Conservation (phyloP, 2,329 filamentous ascomycete species). For the Arthrinium phaeospermum region DNA sequence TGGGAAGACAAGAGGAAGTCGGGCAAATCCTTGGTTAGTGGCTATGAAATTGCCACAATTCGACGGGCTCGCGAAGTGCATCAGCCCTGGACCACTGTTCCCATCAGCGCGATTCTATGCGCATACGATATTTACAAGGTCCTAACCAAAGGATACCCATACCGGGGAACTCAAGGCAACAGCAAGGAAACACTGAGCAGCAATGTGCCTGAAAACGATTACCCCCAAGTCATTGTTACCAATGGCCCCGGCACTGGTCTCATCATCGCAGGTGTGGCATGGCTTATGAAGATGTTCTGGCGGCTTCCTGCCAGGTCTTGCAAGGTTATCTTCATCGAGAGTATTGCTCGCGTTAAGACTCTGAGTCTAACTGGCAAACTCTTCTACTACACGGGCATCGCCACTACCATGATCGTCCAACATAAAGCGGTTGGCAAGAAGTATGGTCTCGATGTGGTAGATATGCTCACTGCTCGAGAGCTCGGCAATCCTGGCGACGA, state of each 20-base stretch:
- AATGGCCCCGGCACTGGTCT: slow-evolving; percentile 92
- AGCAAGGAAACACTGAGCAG: slow-evolving; percentile 25
- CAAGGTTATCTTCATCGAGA: slow-evolving; percentile 86
- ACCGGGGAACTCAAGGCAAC: slow-evolving; percentile 22
- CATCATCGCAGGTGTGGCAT: slow-evolving; percentile 65
- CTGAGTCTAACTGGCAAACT: slow-evolving; percentile 86
- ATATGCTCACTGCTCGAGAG: not conserved
- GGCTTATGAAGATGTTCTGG: slow-evolving; percentile 52
- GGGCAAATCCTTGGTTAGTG: slow-evolving; percentile 29
- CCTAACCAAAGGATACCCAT: slow-evolving; percentile 45
- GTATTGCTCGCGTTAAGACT: slow-evolving; percentile 83
- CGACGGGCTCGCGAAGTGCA: slow-evolving; percentile 82
- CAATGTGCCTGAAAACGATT: slow-evolving; percentile 37
- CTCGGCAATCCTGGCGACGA: not conserved
- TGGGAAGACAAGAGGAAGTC: slow-evolving; percentile 38
- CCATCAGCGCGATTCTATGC: slow-evolving; percentile 69
- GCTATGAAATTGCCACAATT: slow-evolving; percentile 70
- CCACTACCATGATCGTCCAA: slow-evolving; percentile 83
- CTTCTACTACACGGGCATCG: slow-evolving; percentile 66
- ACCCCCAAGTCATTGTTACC: slow-evolving; percentile 79
- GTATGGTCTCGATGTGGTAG: slow-evolving; percentile 17
- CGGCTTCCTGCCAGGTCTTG: slow-evolving; percentile 60
- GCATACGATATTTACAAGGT: slow-evolving; percentile 66
- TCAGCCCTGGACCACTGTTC: slow-evolving; percentile 77
- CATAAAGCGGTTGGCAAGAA: slow-evolving; percentile 67